Evolutionary conservation across 2,329 filamentous ascomycete genomes (phyloP).

Genomic region (Cercospora beticola): DNA sequence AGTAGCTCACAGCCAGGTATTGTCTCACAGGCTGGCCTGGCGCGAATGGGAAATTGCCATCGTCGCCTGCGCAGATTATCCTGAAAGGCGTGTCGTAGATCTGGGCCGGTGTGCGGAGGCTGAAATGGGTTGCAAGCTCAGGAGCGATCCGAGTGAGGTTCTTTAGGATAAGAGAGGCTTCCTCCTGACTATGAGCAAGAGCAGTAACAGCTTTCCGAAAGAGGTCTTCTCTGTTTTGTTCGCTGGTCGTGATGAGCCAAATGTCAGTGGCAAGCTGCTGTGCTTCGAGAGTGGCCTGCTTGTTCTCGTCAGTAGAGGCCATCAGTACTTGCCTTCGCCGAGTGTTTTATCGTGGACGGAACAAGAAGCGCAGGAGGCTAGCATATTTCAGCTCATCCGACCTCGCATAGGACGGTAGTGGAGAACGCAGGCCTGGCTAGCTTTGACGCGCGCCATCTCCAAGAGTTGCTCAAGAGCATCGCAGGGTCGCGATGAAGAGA

Average conservation of each 20-base stretch:
- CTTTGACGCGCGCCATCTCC: background rate
- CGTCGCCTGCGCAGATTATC: constrained; percentile 1
- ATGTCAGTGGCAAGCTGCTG: background rate
- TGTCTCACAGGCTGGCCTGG: background rate
- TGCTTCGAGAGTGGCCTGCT: background rate
- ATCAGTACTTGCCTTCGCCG: background rate
- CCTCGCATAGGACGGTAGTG: background rate
- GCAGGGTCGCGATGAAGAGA: background rate
- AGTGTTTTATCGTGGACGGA: background rate
- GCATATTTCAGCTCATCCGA: background rate
- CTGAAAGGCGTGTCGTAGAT: background rate
- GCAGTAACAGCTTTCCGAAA: background rate
- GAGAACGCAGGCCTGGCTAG: background rate
- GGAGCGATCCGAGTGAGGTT: background rate
- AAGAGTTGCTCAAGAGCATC: background rate
- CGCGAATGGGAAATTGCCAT: background rate
- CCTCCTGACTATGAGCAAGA: background rate
- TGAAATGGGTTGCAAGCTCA: background rate
- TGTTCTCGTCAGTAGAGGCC: background rate
- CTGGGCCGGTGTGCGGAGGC: background rate
- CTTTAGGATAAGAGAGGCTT: background rate
- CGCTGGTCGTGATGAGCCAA: background rate
- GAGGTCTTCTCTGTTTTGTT: background rate
- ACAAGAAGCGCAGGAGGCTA: background rate
- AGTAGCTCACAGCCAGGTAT: constrained; percentile 3